Percentiles rank a stretch among this genome's conserved stretches.
Conservation (phyloP, 2,329 filamentous ascomycete species). For the Pseudogymnoascus sp. region DNA sequence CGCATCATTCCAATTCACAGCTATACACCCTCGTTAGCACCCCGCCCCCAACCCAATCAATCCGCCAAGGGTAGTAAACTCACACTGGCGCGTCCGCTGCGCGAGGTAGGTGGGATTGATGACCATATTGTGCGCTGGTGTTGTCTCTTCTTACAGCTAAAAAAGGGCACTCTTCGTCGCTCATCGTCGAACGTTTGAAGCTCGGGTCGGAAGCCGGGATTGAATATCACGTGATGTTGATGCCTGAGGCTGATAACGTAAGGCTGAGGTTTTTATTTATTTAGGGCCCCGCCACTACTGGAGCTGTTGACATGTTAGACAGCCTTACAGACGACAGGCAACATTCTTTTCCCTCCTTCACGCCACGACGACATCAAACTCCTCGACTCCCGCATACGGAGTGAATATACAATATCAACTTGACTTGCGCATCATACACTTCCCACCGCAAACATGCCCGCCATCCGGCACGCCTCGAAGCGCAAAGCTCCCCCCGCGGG, state of each 20-base stretch:
- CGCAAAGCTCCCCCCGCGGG: constrained; percentile 77
- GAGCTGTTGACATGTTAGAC: neutral
- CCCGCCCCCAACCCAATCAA: constrained; percentile 25
- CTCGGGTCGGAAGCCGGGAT: constrained; percentile 1
- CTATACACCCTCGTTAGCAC: constrained; percentile 39
- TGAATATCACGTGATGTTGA: neutral
- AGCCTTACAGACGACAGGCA: constrained; percentile 3
- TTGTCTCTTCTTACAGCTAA: constrained; percentile 22
- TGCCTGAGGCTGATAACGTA: neutral
- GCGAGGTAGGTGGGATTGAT: constrained; percentile 92
- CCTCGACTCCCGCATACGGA: neutral
- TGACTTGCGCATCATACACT: neutral
- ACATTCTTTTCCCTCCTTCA: neutral
- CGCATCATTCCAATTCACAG: constrained; percentile 82
- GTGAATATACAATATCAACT: neutral
- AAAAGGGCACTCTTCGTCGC: neutral
- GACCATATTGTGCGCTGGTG: constrained; percentile 53
- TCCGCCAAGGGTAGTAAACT: constrained; percentile 29
- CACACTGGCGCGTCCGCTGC: constrained; percentile 69
- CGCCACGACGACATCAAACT: neutral
- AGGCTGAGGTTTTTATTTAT: constrained; percentile 5
- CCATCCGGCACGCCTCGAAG: constrained; percentile 65
- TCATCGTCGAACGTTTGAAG: neutral
- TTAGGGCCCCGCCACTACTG: neutral
- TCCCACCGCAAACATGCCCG: constrained; percentile 50